Evolutionary conservation across 176 grass and related monocot genomes (phyloP).

Genomic region (Eragrostis nindensis): DNA sequence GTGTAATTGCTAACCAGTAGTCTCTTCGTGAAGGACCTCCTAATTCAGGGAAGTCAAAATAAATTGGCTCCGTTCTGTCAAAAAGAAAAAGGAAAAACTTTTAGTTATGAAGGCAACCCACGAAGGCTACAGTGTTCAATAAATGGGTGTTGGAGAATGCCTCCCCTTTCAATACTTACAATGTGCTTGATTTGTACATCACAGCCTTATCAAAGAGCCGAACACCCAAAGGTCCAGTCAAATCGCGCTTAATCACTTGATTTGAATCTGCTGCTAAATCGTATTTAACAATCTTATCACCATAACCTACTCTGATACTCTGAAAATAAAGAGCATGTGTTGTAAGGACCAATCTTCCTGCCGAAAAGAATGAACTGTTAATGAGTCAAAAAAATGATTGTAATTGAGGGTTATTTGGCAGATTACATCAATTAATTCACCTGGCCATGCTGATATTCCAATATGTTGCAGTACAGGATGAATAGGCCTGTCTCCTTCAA

Average conservation of each 20-base stretch:
- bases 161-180: constrained; percentile 65
- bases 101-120: constrained; percentile 36
- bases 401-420: constrained; percentile 24
- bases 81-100: constrained; percentile 43
- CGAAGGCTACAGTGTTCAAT: background rate
- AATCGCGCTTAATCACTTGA: constrained; percentile 85
- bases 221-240: constrained; percentile 79
- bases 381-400: constrained; percentile 18
- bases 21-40: constrained; percentile 80
- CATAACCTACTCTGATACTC: constrained; percentile 63
- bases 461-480: constrained; percentile 78
- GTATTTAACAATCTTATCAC: constrained; percentile 70
- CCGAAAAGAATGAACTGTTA: constrained; percentile 44
- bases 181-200: constrained; percentile 78
- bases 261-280: constrained; percentile 67
- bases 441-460: constrained; percentile 82
- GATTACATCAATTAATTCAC: constrained; percentile 42
- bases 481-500: constrained; percentile 78
- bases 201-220: constrained; percentile 88
- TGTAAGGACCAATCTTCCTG: constrained; percentile 90
- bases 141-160: constrained; percentile 33
- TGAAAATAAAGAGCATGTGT: constrained; percentile 96
- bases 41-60: constrained; percentile 85
- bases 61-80: constrained; percentile 77
- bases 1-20: constrained; percentile 77